Base-by-base conservation (phyloP, 2,329 filamentous ascomycete genomes). In the Apiospora koreana region DNA sequence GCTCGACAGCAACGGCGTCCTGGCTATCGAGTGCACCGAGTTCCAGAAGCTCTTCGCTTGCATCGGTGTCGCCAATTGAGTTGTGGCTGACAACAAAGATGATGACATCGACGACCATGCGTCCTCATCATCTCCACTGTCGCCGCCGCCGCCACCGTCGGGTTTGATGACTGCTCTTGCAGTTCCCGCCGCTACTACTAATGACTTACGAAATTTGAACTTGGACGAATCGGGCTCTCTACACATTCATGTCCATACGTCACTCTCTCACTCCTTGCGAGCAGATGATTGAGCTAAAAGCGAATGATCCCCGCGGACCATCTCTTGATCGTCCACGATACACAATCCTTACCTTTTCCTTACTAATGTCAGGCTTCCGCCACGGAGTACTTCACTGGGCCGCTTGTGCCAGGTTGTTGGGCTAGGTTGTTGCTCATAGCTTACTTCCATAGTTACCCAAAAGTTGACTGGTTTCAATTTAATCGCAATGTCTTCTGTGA, bases 21-120 rank as follows among this genome's bases (percentile, higher is more conserved):
- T 81, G n/a, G 80, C 79, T 21, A 72, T 82, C 3, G 80, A 82
- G 76, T 77, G 77, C 18, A 71, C 75, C 43, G 75, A 79, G 23
- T 81, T 82, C 74, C 80, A 81, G 76, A 78, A 79, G 74, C 79
- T 78, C 75, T 82, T 82, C 66, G 76, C 75, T 31, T 79, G 76
- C 67, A 75, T 79, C 64, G 77, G 77, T 41, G 74, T 78, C 23
- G 73, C 77, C 41, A 77, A 78, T 58, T 78, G 74, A 67, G 66
- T 18, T 28, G 42, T n/a, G 12, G 23, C 3, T 2, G 54, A n/a
- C 31, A 23, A n/a, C 10, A 9, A 2, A 2, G 21, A n/a, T 14
- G 18, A 5, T 2, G 31, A n/a, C 21, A 18, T 3, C 10, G 48
- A 10, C 25, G 3, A 31, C 18, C 6, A 7, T n/a, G 3, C 21